Conservation (phyloP, 1,284 basidiomycete genomes). For the Tetrapyrgos nigripes region DNA sequence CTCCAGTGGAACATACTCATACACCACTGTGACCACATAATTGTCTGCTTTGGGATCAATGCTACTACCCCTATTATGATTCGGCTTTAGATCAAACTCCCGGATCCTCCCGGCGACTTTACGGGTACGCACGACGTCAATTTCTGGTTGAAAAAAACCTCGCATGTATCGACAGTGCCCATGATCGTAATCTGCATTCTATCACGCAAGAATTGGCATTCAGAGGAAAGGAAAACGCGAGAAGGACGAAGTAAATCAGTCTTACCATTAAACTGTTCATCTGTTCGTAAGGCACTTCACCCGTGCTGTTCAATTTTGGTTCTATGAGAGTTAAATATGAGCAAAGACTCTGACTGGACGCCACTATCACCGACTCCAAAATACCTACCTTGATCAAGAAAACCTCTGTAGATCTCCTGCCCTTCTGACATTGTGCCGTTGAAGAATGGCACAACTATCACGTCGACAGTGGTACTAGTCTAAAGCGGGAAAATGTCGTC, state of each 20-base stretch:
- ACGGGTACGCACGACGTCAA: background rate
- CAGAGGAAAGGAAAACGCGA: background rate
- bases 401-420: slow-evolving; percentile 46
- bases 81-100: too few species aligned
- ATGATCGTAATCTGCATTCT: background rate
- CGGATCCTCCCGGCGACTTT: background rate
- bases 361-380: background rate
- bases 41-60: background rate
- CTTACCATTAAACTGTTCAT: slow-evolving; percentile 41
- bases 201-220: background rate
- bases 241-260: too few species aligned
- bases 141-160: background rate
- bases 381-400: slow-evolving; percentile 49
- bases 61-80: too few species aligned
- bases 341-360: slow-evolving; percentile 1
- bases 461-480: background rate
- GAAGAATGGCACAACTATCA: slow-evolving; percentile 47
- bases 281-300: slow-evolving; percentile 52
- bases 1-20: background rate
- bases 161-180: background rate
- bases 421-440: slow-evolving; percentile 58
- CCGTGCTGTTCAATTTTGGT: slow-evolving; percentile 44
- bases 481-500: background rate
- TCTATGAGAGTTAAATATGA: slow-evolving; percentile 26
- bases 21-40: background rate